Evolutionary conservation across 441 rosid genomes (phyloP).

Genomic region (Euphorbia corollata): DNA sequence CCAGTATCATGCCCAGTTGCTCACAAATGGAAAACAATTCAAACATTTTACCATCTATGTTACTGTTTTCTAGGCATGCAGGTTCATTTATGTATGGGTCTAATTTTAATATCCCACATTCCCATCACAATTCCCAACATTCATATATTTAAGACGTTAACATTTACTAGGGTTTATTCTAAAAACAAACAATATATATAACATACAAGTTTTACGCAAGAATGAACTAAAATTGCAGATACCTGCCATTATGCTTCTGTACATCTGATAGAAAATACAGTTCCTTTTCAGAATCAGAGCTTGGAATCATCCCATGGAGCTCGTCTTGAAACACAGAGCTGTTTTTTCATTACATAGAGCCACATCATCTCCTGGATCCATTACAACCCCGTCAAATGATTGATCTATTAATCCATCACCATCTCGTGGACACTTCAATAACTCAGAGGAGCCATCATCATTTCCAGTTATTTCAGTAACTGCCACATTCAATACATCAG

Average conservation of each 20-base stretch:
- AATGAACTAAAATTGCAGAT: conserved; percentile 7
- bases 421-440: conserved; percentile 19
- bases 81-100: too few species aligned
- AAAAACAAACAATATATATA: not conserved
- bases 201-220: not conserved
- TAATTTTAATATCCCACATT: too few species aligned
- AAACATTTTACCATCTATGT: conserved; percentile 9
- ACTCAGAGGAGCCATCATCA: conserved; percentile 19
- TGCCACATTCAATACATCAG: conserved; percentile 26
- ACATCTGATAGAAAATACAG: conserved; percentile 19
- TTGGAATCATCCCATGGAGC: conserved; percentile 19
- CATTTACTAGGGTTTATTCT: conserved; percentile 10
- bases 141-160: not conserved
- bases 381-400: conserved; percentile 22
- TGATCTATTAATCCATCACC: conserved; percentile 27
- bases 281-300: conserved; percentile 17
- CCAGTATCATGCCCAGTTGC: not conserved
- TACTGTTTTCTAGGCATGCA: conserved; percentile 10
- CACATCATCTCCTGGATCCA: conserved; percentile 13
- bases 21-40: too few species aligned
- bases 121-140: too few species aligned
- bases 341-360: conserved; percentile 13
- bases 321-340: conserved; percentile 25
- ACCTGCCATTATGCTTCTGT: conserved; percentile 31
- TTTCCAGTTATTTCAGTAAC: conserved; percentile 29